These are phyloP conservation scores for Boechera stricta DNA, from an alignment of 345 rosid species.

Conservation along the genomic window DNA sequence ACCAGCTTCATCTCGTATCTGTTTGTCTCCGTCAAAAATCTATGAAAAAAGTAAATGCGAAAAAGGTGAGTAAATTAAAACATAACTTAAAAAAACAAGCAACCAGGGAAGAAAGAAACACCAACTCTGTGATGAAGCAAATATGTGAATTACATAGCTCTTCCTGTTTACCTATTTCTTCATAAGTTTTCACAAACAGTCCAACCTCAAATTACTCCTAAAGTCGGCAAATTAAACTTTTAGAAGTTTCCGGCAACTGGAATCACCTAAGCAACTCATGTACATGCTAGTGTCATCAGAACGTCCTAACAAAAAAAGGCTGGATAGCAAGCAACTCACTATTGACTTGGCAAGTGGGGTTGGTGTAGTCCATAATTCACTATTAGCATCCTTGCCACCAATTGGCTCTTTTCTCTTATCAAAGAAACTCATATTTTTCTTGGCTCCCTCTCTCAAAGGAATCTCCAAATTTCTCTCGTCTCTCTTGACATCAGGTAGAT, in stretches of 20 bases:
- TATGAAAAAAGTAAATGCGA: slow-evolving; percentile 8
- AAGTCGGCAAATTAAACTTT: slow-evolving; percentile 16
- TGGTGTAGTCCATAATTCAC: slow-evolving; percentile 49
- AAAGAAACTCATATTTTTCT: slow-evolving; percentile 41
- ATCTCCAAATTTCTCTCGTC: slow-evolving; percentile 42
- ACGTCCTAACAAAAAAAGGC: neutral
- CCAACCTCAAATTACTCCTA: slow-evolving; percentile 7
- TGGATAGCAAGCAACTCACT: slow-evolving; percentile 51
- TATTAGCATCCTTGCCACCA: slow-evolving; percentile 51
- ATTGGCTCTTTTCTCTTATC: slow-evolving; percentile 47
- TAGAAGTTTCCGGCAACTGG: neutral
- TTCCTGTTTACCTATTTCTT: slow-evolving; percentile 19
- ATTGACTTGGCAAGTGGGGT: slow-evolving; percentile 55
- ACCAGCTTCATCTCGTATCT: slow-evolving; percentile 56
- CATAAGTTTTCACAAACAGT: slow-evolving; percentile 21
- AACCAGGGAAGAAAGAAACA: slow-evolving; percentile 24
- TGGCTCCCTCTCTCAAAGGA: slow-evolving; percentile 43
- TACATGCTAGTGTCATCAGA: slow-evolving; percentile 29
- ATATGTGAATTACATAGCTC: slow-evolving; percentile 8
- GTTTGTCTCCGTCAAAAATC: slow-evolving; percentile 33
- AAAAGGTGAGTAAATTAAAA: neutral
- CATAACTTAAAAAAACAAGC: neutral
- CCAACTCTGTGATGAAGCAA: slow-evolving; percentile 14
- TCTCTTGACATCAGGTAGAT: slow-evolving; percentile 48
- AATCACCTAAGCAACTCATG: slow-evolving; percentile 22